Percentiles rank a stretch among this genome's conserved stretches.
Conservation (phyloP, 2,329 filamentous ascomycete species). For the Plenodomus biglobosus region DNA sequence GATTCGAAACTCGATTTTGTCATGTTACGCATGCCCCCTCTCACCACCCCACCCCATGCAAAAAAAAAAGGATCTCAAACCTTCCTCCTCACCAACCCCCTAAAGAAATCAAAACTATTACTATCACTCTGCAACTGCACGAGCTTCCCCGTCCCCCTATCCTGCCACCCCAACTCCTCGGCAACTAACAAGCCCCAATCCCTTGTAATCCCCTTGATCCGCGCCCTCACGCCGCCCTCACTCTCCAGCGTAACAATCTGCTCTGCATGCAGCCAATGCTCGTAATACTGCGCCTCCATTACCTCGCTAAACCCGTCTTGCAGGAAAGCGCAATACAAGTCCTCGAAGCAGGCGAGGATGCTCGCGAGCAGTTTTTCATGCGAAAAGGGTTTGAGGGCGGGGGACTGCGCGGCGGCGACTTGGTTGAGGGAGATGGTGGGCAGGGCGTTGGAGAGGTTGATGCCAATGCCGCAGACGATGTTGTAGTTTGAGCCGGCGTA, state of each 20-base stretch:
- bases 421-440: slow-evolving; percentile 87
- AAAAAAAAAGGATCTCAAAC: too few species aligned
- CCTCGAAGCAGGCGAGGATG: slow-evolving; percentile 76
- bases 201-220: slow-evolving; percentile 83
- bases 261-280: slow-evolving; percentile 73
- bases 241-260: slow-evolving; percentile 75
- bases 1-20: too few species aligned
- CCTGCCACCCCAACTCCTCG: slow-evolving; percentile 76
- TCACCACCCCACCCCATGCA: background rate
- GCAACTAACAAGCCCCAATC: slow-evolving; percentile 87
- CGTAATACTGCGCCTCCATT: slow-evolving; percentile 67
- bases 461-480: slow-evolving; percentile 75
- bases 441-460: slow-evolving; percentile 81
- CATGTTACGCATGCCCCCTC: background rate
- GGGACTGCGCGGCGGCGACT: slow-evolving; percentile 54
- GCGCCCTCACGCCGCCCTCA: slow-evolving; percentile 72
- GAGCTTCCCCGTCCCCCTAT: slow-evolving; percentile 71
- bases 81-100: slow-evolving; percentile 81
- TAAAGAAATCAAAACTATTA: slow-evolving; percentile 98
- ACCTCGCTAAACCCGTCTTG: slow-evolving; percentile 70
- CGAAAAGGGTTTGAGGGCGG: slow-evolving; percentile 58
- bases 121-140: slow-evolving; percentile 92
- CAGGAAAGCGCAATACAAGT: slow-evolving; percentile 73
- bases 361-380: slow-evolving; percentile 80
- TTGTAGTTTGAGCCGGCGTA: slow-evolving; percentile 79